phyloP scores from a whole-genome alignment of 371 early-diverging fungal genomes.

The Capillidium heterosporum region DNA sequence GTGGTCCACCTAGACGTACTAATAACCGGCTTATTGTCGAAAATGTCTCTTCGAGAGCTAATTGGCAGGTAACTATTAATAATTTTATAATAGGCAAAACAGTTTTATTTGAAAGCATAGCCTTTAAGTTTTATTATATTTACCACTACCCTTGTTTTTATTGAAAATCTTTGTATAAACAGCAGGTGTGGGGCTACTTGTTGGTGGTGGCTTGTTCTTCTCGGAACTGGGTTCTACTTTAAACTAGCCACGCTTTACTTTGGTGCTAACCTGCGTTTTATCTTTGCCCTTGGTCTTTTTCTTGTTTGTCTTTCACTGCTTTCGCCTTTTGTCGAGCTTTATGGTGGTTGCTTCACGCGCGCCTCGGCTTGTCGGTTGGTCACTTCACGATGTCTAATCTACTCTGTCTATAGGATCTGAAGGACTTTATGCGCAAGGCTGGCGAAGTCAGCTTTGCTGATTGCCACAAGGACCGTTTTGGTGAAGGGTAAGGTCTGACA shows the following conservation, averaged over 20 bases:
- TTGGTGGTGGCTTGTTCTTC: too few species aligned
- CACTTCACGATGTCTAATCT: too few species aligned
- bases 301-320: neutral
- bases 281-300: neutral
- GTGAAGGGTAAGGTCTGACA: slow-evolving; percentile 50
- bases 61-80: slow-evolving; percentile 58
- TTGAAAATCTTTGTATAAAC: too few species aligned
- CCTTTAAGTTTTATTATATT: neutral
- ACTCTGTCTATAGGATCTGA: slow-evolving; percentile 57
- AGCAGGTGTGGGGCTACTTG: too few species aligned
- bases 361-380: slow-evolving; percentile 8
- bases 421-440: slow-evolving; percentile 87
- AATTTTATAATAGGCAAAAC: slow-evolving; percentile 4
- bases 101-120: neutral
- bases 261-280: neutral
- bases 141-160: too few species aligned
- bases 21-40: slow-evolving; percentile 46
- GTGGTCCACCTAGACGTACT: slow-evolving; percentile 31
- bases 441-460: slow-evolving; percentile 90
- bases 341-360: neutral
- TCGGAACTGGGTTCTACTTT: too few species aligned
- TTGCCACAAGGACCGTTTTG: slow-evolving; percentile 55
- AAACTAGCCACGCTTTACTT: too few species aligned
- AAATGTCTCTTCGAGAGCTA: slow-evolving; percentile 46
- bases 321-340: neutral